Evolutionary conservation across 129 eudicot genomes (phyloP).

Genomic region (Artemisia argyi): DNA sequence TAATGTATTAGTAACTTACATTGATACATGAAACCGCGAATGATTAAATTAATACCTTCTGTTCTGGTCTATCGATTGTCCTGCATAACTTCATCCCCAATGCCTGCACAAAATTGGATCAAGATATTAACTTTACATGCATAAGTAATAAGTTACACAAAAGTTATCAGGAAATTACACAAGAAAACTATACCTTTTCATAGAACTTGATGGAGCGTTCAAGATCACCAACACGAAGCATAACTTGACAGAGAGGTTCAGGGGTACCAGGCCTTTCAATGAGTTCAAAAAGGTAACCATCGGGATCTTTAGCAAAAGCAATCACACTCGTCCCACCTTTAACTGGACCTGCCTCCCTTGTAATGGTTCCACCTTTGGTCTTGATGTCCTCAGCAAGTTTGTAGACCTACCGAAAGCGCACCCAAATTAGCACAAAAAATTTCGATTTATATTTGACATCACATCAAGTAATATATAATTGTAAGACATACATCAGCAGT

Average conservation of each 20-base stretch:
- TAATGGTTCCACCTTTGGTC: conserved; percentile 77
- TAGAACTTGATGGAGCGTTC: conserved; percentile 90
- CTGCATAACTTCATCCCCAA: conserved; percentile 73
- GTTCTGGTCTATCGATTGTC: conserved; percentile 83
- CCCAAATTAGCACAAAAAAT: conserved; percentile 9
- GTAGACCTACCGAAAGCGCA: conserved; percentile 47
- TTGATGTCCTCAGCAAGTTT: conserved; percentile 65
- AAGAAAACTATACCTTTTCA: conserved; percentile 52
- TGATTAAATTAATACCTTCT: conserved; percentile 47
- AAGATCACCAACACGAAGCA: conserved; percentile 99
- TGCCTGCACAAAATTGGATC: conserved; percentile 50
- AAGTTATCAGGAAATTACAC: background rate
- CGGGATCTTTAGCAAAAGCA: conserved; percentile 97
- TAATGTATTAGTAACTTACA: background rate
- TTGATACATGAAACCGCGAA: background rate
- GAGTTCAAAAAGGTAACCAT: conserved; percentile 91
- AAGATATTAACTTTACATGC: background rate
- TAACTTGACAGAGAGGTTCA: conserved; percentile 98
- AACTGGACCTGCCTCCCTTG: conserved; percentile 89
- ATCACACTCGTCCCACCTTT: conserved; percentile 79
- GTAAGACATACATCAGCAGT: conserved; percentile 67
- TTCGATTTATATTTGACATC: background rate
- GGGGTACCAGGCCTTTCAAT: conserved; percentile 74
- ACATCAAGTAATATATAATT: background rate
- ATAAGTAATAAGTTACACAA: background rate